Base-by-base conservation (phyloP, 2,329 filamentous ascomycete genomes). In the Colletotrichum viniferum region DNA sequence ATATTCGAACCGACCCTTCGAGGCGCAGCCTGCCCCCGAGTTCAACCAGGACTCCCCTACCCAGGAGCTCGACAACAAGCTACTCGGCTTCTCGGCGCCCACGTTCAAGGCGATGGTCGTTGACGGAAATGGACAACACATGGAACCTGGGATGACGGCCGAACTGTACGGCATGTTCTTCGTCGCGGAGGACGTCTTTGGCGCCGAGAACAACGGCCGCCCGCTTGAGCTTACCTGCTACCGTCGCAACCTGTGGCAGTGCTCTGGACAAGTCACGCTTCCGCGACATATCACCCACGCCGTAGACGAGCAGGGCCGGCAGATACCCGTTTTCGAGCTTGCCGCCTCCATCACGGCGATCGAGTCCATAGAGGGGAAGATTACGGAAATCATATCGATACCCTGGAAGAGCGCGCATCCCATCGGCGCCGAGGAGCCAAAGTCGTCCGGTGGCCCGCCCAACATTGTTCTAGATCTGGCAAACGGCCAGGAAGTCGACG, bases 301-400 rank as follows among this genome's bases (percentile, higher is more conserved):
- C 81, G 82, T 91, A 70, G 87, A 90, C 78, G 96, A 96, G 16
- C 94, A 97, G 78, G 94, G 95, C 62, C 93, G 93, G 55, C 93
- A 95, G 67, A 90, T 95, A 26, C 93, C 95, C 55, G 91, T 97
- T 5, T 92, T 94, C 60, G 91, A 98, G 76, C 84, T 98, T 77
- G 94, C 95, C 76, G 92, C 97, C 26, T 93, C 94, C 43, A 95
- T 98, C 68, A 94, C 94, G 1, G 96, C 95, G 3, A 92, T 94
- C 5, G 96, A 98, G 84, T 98, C 95, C 7, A 97, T 98, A 65
- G 96, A 98, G 82, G 95, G 95, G 64, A 98, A 98, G 81, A 81
- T 92, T 1, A 96, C 97, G 7, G 97, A 98, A 85, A 98, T 98
- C 76, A 98, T 98, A 74, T 97, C 94, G 1, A 97, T 98, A 63